Evolutionary conservation across 208 protist species (phyloP), one percentile per base, ranked within the genome.

Genomic region (Crithidia acanthocephali): DNA sequence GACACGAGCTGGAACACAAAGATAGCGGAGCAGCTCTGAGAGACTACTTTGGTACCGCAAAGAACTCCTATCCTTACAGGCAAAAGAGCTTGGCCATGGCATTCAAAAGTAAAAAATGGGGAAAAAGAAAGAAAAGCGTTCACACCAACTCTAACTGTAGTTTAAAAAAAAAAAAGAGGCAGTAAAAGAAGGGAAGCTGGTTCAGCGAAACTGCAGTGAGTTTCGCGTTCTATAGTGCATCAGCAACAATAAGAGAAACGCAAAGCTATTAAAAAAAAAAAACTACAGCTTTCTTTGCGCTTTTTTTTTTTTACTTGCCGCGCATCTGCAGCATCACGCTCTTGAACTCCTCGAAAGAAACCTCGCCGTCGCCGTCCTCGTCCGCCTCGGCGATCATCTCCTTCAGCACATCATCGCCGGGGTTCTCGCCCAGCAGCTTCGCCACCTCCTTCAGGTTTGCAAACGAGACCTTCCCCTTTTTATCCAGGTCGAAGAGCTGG

Each of bases 351-450:
- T 98, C 88, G 69, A 98, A 93, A 48, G 83, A 97, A 23, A 99
- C 92, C 59, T 97, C 95, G 37, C 97, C 97, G 81, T 99, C 97
- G 45, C 97, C 92, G 78, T 99, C 97, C 52, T 95, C 75, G 74
- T 99, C 98, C 1, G 97, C 97, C 72, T 98, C 97, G 10, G 96
- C 88, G 59, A 99, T 99, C 98, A 99, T 99, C 81, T 98, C 97
- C 77, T 97, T 86, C 33, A 99, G 80, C 37, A 99, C 98, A 10
- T 99, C 98, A 58, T 99, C 98, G 15, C 96, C 87, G 5, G 98
- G 88, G 80, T 98, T 96, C 72, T 99, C 98, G 10, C 97, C 96
- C 2, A 99, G 81, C 62, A 98, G 82, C 68, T 97, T 96, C 35
- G 97, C 95, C 15, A 99, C 97, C 76, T 95, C 79, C 78, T 98